phyloP scores from a whole-genome alignment of 169 alveolate species.

The Theileria parva region DNA sequence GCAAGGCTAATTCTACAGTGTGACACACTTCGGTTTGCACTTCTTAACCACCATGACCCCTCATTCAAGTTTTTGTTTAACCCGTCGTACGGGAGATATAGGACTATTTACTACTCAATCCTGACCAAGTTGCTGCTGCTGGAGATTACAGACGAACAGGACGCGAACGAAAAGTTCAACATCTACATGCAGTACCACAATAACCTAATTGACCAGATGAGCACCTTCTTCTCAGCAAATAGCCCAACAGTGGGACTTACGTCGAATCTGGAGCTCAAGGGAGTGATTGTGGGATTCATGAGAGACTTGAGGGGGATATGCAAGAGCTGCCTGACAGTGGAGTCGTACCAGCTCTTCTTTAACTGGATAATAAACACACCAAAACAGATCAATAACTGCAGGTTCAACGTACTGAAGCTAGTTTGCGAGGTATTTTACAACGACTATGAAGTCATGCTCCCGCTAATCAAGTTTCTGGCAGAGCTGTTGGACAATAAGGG shows the following conservation, averaged over 20 bases:
- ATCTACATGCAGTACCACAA: constrained; percentile 56
- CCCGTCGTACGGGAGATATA: constrained; percentile 81
- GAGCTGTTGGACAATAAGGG: constrained; percentile 84
- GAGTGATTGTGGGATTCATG: constrained; percentile 85
- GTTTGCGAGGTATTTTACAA: constrained; percentile 88
- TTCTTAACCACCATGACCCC: constrained; percentile 69
- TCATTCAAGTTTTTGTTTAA: constrained; percentile 66
- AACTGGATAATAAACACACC: constrained; percentile 87
- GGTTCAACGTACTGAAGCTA: constrained; percentile 80
- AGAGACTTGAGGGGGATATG: constrained; percentile 89
- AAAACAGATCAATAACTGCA: constrained; percentile 77
- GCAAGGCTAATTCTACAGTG: constrained; percentile 89
- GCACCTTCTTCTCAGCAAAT: constrained; percentile 25
- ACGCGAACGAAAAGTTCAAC: constrained; percentile 61
- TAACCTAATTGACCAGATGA: constrained; percentile 42
- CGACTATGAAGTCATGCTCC: constrained; percentile 86
- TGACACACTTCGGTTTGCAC: constrained; percentile 79
- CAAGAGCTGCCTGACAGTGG: constrained; percentile 77
- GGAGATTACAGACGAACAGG: constrained; percentile 78
- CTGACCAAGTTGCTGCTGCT: constrained; percentile 86
- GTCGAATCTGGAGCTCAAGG: constrained; percentile 69
- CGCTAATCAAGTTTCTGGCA: constrained; percentile 88
- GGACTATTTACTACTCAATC: constrained; percentile 88
- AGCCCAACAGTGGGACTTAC: background rate
- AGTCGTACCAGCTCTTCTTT: constrained; percentile 85